These are phyloP conservation scores for Phytopythium litorale DNA, from an alignment of 352 stramenopile genomes.

Conservation along the genomic window DNA sequence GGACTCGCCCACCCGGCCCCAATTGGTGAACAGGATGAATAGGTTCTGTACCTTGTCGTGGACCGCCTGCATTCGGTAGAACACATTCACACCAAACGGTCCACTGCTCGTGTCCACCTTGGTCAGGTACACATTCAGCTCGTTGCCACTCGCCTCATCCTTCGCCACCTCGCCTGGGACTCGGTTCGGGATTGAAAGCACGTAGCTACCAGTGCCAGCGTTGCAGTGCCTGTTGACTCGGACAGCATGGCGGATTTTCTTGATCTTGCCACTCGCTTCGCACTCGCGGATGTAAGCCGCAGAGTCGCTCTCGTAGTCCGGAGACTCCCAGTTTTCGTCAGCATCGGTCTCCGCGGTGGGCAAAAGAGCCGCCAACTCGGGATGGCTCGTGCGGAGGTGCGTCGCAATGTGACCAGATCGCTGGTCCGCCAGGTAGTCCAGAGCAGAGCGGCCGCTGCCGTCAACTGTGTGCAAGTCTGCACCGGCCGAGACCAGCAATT, in stretches of 20 bases:
- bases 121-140: conserved; percentile 55
- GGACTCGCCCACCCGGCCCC: conserved; percentile 63
- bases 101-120: conserved; percentile 79
- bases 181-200: neutral
- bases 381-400: neutral
- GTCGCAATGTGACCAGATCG: neutral
- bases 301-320: neutral
- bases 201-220: neutral
- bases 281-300: neutral
- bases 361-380: neutral
- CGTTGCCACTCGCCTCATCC: conserved; percentile 11
- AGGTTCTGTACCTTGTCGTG: conserved; percentile 63
- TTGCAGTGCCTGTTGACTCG: neutral
- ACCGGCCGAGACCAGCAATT: neutral
- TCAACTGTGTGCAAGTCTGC: neutral
- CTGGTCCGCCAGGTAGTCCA: neutral
- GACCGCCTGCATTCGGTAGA: conserved; percentile 68
- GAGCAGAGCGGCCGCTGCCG: neutral
- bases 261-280: neutral
- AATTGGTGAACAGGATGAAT: conserved; percentile 79
- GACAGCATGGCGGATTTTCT: neutral
- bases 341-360: neutral
- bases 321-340: neutral
- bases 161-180: neutral
- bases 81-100: conserved; percentile 69